phyloP scores from a whole-genome alignment of 83 land plant genomes.

The Picea abies region DNA sequence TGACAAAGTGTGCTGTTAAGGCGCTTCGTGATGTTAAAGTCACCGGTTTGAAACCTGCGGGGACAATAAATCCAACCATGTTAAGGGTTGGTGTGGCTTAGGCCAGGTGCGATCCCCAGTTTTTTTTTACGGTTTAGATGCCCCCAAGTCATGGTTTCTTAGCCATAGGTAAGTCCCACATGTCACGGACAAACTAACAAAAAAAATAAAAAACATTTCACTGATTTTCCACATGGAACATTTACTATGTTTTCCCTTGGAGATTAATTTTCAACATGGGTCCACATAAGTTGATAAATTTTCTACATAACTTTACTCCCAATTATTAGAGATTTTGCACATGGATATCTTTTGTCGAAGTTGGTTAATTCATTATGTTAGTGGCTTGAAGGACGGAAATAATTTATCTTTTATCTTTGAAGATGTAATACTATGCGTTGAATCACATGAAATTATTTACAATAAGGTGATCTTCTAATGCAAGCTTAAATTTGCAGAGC shows the following conservation, averaged over 20 bases:
- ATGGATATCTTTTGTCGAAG: not conserved
- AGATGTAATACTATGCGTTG: not conserved
- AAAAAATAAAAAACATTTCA: no score
- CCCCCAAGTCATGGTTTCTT: no score
- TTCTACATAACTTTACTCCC: not conserved
- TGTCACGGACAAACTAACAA: no score
- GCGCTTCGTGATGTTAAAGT: no score
- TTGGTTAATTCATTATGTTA: not conserved
- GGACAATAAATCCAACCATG: no score
- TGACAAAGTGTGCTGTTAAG: no score
- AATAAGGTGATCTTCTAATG: not conserved
- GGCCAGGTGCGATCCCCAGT: no score
- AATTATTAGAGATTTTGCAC: not conserved
- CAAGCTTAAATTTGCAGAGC: not conserved
- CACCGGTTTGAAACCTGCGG: no score
- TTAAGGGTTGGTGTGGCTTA: no score
- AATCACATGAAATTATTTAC: not conserved
- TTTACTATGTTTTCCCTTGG: not conserved
- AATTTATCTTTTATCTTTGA: not conserved
- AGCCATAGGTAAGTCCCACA: no score
- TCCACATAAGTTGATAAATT: not conserved
- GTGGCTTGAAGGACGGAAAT: not conserved
- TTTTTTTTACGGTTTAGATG: no score
- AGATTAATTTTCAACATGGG: not conserved
- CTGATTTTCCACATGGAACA: not conserved